Evolutionary conservation across 805 yeast genomes (phyloP), one percentile per base, ranked within the genome.

Genomic region (Candida golubevii): DNA sequence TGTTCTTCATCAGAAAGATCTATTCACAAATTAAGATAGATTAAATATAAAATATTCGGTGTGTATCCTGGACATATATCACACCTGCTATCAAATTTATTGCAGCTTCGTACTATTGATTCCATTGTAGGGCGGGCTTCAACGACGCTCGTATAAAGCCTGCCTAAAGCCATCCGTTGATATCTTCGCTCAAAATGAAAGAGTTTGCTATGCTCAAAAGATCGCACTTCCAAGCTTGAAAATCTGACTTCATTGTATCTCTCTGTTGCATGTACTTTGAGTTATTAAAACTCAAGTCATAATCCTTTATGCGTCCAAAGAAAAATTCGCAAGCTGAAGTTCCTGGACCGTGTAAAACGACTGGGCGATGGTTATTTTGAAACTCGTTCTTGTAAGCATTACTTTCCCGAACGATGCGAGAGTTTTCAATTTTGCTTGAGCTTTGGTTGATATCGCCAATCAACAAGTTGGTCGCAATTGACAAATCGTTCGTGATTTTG

Each of bases 1-100:
- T 87, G 67, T 64, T 80, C 59, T 85, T 93, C 60, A 82, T 88
- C 40, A 76, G 87, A 62, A 80, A 70, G 56, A 89, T 93, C 48
- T 93, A 88, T 62, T 74, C 85, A 11, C 83, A 89, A 47, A 86
- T 93, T 58, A 91, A 90, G 67, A 84, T 90, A 38, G 98, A 93
- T 55, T 69, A 60, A 46, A 12, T 29, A 11, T 12, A 18, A 18
- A 18, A 18, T 18, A 5, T 18, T 18, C 23, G 23, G 23, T 18
- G 23, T 18, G 23, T 5, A 18, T 18, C 23, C 3, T 18, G 23
- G 23, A 18, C 23, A 18, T 18, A 18, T 18, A 3, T 18, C 23
- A 18, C 23, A 5, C 23, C 5, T 18, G 5, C 5, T 18, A 18
- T 18, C 23, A 18, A 18, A 18, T 18, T 18, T 18, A 18, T 18